Percentiles rank a stretch among this genome's conserved stretches.
Evolutionary conservation across 2,329 filamentous ascomycete species (phyloP).

Genomic region (Botrytis deweyae): DNA sequence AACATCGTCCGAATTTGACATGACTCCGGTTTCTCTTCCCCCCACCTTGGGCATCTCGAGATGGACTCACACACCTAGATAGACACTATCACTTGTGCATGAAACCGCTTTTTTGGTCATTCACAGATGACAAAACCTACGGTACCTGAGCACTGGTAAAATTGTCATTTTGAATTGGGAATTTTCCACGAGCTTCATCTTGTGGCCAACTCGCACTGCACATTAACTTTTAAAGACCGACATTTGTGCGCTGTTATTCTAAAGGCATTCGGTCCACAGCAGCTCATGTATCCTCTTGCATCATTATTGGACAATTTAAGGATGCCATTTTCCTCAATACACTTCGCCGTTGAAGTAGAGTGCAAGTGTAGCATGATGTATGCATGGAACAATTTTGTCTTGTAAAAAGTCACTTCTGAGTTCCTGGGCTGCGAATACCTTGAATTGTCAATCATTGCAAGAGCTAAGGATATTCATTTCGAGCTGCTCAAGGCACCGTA

Average conservation of each 20-base stretch:
- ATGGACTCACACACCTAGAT: not conserved
- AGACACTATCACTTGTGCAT: not conserved
- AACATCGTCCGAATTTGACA: not conserved
- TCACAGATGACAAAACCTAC: not conserved
- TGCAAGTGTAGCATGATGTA: slow-evolving; percentile 11
- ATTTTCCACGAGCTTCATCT: not conserved
- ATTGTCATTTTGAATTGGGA: not conserved
- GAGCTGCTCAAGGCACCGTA: not conserved
- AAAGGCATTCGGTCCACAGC: not conserved
- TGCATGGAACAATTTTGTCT: not conserved
- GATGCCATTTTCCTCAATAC: not conserved
- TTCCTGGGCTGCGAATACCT: not conserved
- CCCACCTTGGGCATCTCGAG: slow-evolving; percentile 7
- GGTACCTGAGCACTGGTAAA: not conserved
- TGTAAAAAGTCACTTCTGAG: not conserved
- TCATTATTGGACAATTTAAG: not conserved
- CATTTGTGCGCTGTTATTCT: not conserved
- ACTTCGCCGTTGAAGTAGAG: not conserved
- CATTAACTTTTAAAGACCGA: not conserved
- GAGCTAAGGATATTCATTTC: not conserved
- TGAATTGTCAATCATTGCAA: not conserved
- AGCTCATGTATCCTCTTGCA: not conserved
- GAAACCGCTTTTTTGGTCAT: not conserved
- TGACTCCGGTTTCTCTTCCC: not conserved
- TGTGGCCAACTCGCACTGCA: not conserved